Evolutionary conservation across 2,329 filamentous ascomycete species (phyloP), one percentile per base, ranked within the genome.

Genomic region (Colletotrichum sp.): DNA sequence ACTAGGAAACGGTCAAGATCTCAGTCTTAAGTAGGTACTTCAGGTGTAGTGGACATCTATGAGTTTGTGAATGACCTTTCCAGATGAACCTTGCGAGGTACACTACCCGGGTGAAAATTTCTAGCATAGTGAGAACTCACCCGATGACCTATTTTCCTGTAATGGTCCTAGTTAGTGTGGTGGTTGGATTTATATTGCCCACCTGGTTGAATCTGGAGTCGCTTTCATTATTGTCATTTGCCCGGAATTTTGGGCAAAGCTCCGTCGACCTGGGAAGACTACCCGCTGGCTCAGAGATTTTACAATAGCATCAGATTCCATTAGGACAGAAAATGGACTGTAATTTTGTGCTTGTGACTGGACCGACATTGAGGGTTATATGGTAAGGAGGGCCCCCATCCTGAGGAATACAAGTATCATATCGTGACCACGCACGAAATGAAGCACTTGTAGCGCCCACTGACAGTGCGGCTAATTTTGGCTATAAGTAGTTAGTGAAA

Each of bases 401-500:
- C 36, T 43, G 36, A 43, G 5, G 18, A n/a, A n/a, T n/a, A 5
- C 3, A 43, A n/a, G 38, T 6, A 43, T 43, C 9, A 43, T 3
- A 43, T n/a, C 38, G 3, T 10, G 18, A 43, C 3, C 38, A 12
- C 2, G 38, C 38, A 43, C 38, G 18, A 6, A n/a, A n/a, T 3
- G 5, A 10, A 43, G 18, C 9, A 43, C 38, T 43, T 43, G 0
- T 1, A n/a, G 38, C 38, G 18, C 38, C 18, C 18, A 1, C 9
- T 43, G 38, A n/a, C 5, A 43, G 18, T n/a, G 0, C 3, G 38
- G 5, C 38, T 3, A 6, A 43, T 4, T 43, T 43, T 6, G 38
- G 38, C 38, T 43, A 3, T 2, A 0, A 43, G 0, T 2, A 3
- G 38, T 43, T 2, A 3, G 38, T 43, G 9, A n/a, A n/a, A n/a